Base-by-base conservation (phyloP, 2,329 filamentous ascomycete species). In the Proliferodiscus dingleyae region DNA sequence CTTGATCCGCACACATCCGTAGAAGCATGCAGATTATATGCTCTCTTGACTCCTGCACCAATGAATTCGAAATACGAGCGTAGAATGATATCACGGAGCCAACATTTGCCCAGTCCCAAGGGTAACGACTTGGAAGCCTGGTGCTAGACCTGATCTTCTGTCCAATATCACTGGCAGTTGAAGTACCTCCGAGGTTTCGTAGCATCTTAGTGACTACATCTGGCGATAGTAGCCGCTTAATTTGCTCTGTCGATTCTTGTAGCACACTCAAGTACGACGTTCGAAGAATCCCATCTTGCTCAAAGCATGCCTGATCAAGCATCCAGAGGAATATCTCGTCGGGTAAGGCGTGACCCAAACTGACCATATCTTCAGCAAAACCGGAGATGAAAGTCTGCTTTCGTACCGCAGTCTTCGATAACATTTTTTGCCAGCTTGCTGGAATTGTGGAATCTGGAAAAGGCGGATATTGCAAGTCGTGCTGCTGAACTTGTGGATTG, bases 271-370 rank as follows among this genome's bases (percentile, higher is more conserved):
- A 68, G 60, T 88, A 89, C 47, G 82, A 77, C 44, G 72, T 63
- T 40, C 80, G 73, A 33, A 87, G 61, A 36, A 77, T 70, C 33
- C 71, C 67, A 24, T 75, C 74, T 32, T 68, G 65, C 55, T 86
- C 80, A 2, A 68, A 61, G 44, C 74, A 77, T 18, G 82, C 67
- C 65, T 82, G 74, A 40, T 77, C 66, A 5, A 85, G 59, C 3
- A 88, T 68, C 85, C 86, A 90, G 13, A 74, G 57, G 40, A 87
- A 72, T 1, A 89, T 59, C 44, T 83, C 74, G 49, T 87, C 78
- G 0, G 85, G 79, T 10, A 89, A 61, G 3, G 60, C 52, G 10
- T 64, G 61, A 30, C 67, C 68, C 46, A 64, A 64, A 4, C 62
- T 58, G 13, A 77, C 66, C 11, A 83, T 67, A 36, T 77, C 73